Base-by-base conservation (phyloP, 306 rosid species). In the Lathyrus oleraceus region DNA sequence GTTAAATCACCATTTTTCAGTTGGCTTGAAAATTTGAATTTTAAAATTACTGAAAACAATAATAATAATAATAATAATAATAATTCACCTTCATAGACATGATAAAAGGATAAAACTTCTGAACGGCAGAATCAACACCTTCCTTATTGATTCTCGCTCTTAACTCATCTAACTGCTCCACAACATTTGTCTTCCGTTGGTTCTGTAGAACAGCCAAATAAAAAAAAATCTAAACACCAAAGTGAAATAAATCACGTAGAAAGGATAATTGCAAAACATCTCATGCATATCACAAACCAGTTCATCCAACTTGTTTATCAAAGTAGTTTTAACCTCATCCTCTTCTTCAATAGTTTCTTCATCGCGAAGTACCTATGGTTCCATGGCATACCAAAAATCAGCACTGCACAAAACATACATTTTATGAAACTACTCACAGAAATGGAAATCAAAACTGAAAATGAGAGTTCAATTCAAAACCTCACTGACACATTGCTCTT, bases 81-180 rank as follows among this genome's bases (percentile, higher is more conserved):
- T 42, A 35, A 27, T 61, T 65, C 74, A 93, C 98, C 98, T 88
- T 84, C 78, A 88, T 51, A 39, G 88, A 81, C 30, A 38, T 53
- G 74, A 79, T 72, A 42, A 76, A 76, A 27, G 78, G 36, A 27
- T 79, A 39, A 83, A 90, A 79, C 63, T 87, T 85, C 61, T 83
- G 83, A 71, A 85, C 83, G 4, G 28, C 67, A 74, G 79, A 43
- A 81, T 76, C 81, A 66, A 73, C 78, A 52, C 83, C 94, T 82
- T 72, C 83, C 75, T 75, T 76, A 56, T 44, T 49, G 72, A 90
- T 79, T 75, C 79, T 78, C 69, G 69, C 85, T 60, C 66, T 76
- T 58, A 90, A 67, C 70, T 19, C 59, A 63, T 84, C 78, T 77
- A 90, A 73, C 48, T 90, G 70, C 27, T 79, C 80, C 81, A 62